Base-by-base conservation (phyloP, 1,284 basidiomycete species). In the Cerrena zonata region DNA sequence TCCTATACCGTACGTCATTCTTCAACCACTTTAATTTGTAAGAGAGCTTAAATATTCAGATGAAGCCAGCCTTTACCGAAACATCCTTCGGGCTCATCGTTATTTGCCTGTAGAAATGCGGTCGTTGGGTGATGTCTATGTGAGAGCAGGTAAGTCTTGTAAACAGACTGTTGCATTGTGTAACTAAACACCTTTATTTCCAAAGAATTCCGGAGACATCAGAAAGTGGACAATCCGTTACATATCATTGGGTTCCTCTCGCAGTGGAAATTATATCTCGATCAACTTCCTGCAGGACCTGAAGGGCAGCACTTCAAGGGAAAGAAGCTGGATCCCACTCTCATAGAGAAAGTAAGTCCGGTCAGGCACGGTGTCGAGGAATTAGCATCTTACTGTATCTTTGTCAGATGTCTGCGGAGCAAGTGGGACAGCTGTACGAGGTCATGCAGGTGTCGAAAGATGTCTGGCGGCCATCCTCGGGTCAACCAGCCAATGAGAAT, bases 261-360 rank as follows among this genome's bases (percentile, higher is more conserved):
- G 3, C 89, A 95, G 61, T 96, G 94, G 94, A 95, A 94, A 67
- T 64, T 80, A 53, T 97, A 96, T 66, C 75, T 96, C 49, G 90
- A 94, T 60, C 71, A 81, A 56, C 64, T 94, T 18, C 78, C 84
- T 13, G 56, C 58, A 39, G 73, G 72, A 26, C 63, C 69, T 2
- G 71, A 73, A 38, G 67, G 66, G 2, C 63, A 71, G 54, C 61
- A 60, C 41, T 91, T 86, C 65, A 68, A 64, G 44, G 91, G 90
- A 21, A 84, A 81, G 62, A 86, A 73, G 56, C 69, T 96, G 49
- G 88, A 94, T 65, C 69, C 80, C 15, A 86, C 83, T 2, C 66
- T 84, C 19, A 81, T 93, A 56, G 91, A 94, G 65, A 89, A 89
- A 80, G 90, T 87, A 47, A 48, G 74, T 58, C 25, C 21, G 39